Percentiles rank a stretch among this genome's conserved stretches.
phyloP scores from a whole-genome alignment of 805 yeast genomes.

The Zygoascus tannicola region DNA sequence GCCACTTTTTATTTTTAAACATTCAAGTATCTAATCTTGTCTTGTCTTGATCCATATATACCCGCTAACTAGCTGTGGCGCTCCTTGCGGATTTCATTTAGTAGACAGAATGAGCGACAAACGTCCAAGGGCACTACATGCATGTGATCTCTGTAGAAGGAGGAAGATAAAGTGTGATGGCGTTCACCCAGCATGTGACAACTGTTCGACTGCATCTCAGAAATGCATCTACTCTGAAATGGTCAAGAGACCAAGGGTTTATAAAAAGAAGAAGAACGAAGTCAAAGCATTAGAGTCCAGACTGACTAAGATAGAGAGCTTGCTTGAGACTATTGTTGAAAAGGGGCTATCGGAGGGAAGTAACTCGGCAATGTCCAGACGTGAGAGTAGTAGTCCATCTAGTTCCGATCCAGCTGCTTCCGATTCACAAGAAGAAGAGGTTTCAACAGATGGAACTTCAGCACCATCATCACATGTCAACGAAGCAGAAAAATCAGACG shows the following conservation, averaged over 20 bases:
- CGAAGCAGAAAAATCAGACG: neutral
- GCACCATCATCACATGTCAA: neutral
- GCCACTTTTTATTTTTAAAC: no score
- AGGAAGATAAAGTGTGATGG: constrained; percentile 70
- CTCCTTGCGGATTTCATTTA: no score
- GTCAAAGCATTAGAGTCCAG: constrained; percentile 17
- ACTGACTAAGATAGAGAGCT: constrained; percentile 21
- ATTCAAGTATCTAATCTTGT: no score
- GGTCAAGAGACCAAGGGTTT: constrained; percentile 13
- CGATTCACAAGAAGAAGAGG: constrained; percentile 8
- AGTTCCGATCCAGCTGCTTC: constrained; percentile 6
- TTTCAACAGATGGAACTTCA: neutral
- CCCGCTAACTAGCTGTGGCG: no score
- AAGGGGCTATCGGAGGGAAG: neutral
- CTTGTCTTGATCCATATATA: no score
- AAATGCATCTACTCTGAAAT: constrained; percentile 45
- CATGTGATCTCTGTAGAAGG: constrained; percentile 79
- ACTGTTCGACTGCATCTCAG: constrained; percentile 67
- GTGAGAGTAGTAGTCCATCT: neutral
- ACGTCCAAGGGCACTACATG: constrained; percentile 60
- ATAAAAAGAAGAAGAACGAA: constrained; percentile 13
- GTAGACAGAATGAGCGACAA: constrained; percentile 12
- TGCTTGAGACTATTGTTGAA: constrained; percentile 13
- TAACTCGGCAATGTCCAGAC: neutral
- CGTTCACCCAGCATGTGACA: constrained; percentile 51